Conservation (phyloP, 192 early-diverging fungal species). For the Backusella luteola region DNA sequence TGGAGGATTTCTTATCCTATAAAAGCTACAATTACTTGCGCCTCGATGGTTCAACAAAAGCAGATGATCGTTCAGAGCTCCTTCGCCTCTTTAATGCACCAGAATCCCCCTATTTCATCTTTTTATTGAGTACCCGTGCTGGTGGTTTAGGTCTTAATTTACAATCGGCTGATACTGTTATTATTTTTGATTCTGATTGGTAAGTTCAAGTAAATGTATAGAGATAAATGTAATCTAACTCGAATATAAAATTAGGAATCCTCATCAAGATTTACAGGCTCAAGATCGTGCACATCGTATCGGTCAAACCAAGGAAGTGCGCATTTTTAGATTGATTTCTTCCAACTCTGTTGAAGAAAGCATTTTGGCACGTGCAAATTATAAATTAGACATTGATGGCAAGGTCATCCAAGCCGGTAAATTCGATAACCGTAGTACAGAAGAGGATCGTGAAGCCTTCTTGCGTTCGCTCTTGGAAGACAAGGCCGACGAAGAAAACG, state of each 20-base stretch:
- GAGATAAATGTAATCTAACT: neutral
- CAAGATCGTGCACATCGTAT: constrained; percentile 99
- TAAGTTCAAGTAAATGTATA: constrained; percentile 22
- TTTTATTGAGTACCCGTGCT: constrained; percentile 92
- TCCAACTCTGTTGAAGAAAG: constrained; percentile 91
- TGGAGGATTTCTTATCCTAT: constrained; percentile 90
- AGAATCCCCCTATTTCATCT: constrained; percentile 81
- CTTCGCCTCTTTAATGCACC: constrained; percentile 82
- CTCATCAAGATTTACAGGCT: constrained; percentile 97
- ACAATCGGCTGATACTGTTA: constrained; percentile 96
- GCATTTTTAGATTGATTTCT: constrained; percentile 90
- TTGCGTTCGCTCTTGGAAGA: constrained; percentile 84
- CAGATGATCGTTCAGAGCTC: constrained; percentile 80
- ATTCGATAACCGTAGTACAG: constrained; percentile 95
- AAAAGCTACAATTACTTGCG: constrained; percentile 75
- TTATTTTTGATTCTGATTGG: constrained; percentile 99
- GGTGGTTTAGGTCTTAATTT: constrained; percentile 96
- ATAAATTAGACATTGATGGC: constrained; percentile 95
- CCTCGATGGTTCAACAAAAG: constrained; percentile 89
- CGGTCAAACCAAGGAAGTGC: constrained; percentile 97
- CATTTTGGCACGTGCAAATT: constrained; percentile 90
- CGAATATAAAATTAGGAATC: constrained; percentile 58
- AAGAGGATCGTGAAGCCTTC: constrained; percentile 89
- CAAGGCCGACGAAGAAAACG: constrained; percentile 75
- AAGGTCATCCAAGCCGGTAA: constrained; percentile 99